Percentiles rank a stretch among this genome's conserved stretches.
phyloP scores from a whole-genome alignment of 2,329 filamentous ascomycete genomes.

The Epicoccum nigrum region DNA sequence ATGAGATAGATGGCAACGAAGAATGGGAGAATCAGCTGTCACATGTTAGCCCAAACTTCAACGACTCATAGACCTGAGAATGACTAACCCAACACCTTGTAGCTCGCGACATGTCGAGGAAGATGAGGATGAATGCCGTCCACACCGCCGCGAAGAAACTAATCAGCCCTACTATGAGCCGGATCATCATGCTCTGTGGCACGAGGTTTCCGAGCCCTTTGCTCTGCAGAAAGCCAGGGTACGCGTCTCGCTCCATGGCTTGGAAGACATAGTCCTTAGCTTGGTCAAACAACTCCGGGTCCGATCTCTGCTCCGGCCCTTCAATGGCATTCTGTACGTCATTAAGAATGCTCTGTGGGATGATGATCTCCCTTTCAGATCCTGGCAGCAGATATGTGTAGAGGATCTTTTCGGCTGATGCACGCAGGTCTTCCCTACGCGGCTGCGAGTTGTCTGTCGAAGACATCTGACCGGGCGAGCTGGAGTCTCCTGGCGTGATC shows the following conservation, averaged over 20 bases:
- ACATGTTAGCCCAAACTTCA: constrained; percentile 27
- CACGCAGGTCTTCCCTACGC: constrained; percentile 78
- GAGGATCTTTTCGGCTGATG: constrained; percentile 97
- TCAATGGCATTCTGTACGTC: constrained; percentile 89
- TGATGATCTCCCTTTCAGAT: constrained; percentile 94
- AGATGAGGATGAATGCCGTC: constrained; percentile 91
- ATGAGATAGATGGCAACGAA: constrained; percentile 79
- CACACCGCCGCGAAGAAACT: constrained; percentile 92
- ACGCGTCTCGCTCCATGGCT: constrained; percentile 99
- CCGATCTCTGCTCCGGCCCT: constrained; percentile 80
- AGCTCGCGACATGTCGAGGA: constrained; percentile 75
- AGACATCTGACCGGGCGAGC: constrained; percentile 60
- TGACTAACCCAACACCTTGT: constrained; percentile 82
- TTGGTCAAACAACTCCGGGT: constrained; percentile 95
- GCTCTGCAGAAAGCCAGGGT: constrained; percentile 91
- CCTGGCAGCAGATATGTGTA: constrained; percentile 95
- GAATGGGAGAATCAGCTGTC: constrained; percentile 82
- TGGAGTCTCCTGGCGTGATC: constrained; percentile 63
- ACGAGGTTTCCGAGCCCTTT: constrained; percentile 97
- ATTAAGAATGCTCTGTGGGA: constrained; percentile 84
- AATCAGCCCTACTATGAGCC: constrained; percentile 82
- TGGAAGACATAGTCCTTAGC: constrained; percentile 99
- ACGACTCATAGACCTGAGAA: neutral
- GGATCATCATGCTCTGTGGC: constrained; percentile 83
- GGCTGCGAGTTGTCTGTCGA: constrained; percentile 41